Conservation (phyloP, 352 stramenopile genomes). For the Phytopythium chamaehyphon region DNA sequence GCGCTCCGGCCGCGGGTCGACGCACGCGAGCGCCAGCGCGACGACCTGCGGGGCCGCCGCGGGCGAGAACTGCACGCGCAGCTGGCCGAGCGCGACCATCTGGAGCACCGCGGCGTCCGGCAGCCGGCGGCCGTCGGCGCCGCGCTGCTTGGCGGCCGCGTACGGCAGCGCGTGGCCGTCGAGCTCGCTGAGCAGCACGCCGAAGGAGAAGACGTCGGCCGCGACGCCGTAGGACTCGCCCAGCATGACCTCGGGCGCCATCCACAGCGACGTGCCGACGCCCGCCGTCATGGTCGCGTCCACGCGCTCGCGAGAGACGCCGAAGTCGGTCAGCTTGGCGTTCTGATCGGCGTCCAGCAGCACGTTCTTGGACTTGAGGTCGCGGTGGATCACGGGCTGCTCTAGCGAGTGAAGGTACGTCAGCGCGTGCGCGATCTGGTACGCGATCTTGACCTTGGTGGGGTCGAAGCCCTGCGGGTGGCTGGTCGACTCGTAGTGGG, state of each 20-base stretch:
- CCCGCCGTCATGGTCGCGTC: constrained; percentile 32
- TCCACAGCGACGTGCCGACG: constrained; percentile 27
- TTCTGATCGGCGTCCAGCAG: constrained; percentile 27
- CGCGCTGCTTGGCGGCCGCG: constrained; percentile 20
- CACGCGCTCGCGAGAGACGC: constrained; percentile 20
- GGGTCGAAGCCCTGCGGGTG: constrained; percentile 22
- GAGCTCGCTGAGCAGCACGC: constrained; percentile 29
- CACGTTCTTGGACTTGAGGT: constrained; percentile 54
- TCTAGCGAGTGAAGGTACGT: constrained; percentile 40
- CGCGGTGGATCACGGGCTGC: constrained; percentile 34
- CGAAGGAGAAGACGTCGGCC: constrained; percentile 43
- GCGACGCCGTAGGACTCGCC: constrained; percentile 33
- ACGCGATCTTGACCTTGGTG: constrained; percentile 29
- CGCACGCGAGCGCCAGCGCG: constrained; percentile 27
- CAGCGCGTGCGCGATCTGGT: constrained; percentile 30
- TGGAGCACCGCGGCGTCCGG: constrained; percentile 38
- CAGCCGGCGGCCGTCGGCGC: constrained; percentile 18
- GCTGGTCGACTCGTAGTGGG: constrained; percentile 15
- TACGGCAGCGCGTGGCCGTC: constrained; percentile 27
- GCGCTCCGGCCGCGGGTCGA: constrained; percentile 24
- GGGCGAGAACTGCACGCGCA: constrained; percentile 37
- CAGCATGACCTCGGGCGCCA: constrained; percentile 39
- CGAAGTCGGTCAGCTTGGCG: constrained; percentile 47
- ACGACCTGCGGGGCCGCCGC: constrained; percentile 11
- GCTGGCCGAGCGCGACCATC: constrained; percentile 35